Conservation (phyloP, 2,329 filamentous ascomycete species). For the Penicillium digitatum region DNA sequence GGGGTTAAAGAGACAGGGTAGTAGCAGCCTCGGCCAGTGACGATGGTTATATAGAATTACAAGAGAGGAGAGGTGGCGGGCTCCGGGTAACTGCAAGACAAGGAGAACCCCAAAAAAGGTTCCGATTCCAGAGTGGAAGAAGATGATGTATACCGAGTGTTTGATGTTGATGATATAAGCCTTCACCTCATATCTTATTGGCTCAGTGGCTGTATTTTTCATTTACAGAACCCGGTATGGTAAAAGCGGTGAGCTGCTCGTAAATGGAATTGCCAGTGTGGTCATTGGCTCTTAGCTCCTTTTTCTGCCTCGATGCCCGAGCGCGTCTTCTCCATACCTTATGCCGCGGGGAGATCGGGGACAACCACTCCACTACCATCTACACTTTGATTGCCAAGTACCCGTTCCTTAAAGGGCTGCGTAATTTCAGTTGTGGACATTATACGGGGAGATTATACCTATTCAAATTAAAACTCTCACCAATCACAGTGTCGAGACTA, state of each 20-base stretch:
- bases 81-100: conserved; percentile 13
- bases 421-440: neutral
- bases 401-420: neutral
- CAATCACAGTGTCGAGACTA: neutral
- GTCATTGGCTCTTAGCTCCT: conserved; percentile 15
- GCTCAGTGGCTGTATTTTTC: neutral
- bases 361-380: conserved; percentile 1
- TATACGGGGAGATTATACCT: neutral
- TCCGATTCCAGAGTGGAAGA: conserved; percentile 12
- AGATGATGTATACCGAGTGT: conserved; percentile 14
- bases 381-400: neutral
- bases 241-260: conserved; percentile 20
- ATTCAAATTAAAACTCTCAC: neutral
- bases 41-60: conserved; percentile 3
- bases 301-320: conserved; percentile 5
- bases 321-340: neutral
- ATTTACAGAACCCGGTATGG: conserved; percentile 4
- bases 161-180: conserved; percentile 15
- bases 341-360: neutral
- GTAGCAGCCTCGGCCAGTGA: conserved; percentile 4
- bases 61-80: conserved; percentile 18
- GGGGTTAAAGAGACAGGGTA: neutral
- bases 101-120: conserved; percentile 22
- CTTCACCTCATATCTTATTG: conserved; percentile 3
- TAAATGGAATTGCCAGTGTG: conserved; percentile 17